Conservation (phyloP, 805 yeast genomes). For the Spathaspora hagerdaliae region DNA sequence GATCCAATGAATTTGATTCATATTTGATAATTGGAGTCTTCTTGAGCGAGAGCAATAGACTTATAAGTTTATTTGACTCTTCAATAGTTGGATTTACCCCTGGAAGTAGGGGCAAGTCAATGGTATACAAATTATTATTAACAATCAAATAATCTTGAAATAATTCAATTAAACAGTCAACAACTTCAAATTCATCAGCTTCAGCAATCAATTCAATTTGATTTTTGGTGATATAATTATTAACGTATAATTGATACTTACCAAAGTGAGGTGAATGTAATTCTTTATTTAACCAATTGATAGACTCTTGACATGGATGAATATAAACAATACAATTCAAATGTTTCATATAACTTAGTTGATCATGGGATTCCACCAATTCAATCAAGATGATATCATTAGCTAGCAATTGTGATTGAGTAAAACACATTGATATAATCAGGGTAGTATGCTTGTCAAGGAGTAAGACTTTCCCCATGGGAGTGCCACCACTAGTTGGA, state of each 20-base stretch:
- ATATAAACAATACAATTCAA: slow-evolving; percentile 76
- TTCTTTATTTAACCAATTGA: slow-evolving; percentile 61
- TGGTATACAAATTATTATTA: slow-evolving; percentile 58
- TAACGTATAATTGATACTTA: slow-evolving; percentile 73
- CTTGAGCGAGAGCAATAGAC: slow-evolving; percentile 67
- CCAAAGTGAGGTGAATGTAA: slow-evolving; percentile 75
- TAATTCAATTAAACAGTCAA: slow-evolving; percentile 71
- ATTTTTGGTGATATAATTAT: slow-evolving; percentile 68
- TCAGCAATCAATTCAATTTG: slow-evolving; percentile 87
- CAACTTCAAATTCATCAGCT: slow-evolving; percentile 80
- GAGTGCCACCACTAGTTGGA: no score
- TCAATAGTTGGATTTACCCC: slow-evolving; percentile 21
- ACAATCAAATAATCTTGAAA: slow-evolving; percentile 80
- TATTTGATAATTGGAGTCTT: slow-evolving; percentile 74
- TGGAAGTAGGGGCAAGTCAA: slow-evolving; percentile 12
- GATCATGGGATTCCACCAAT: slow-evolving; percentile 51
- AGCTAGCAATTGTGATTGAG: slow-evolving; percentile 79
- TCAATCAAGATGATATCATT: slow-evolving; percentile 85
- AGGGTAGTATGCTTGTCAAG: slow-evolving; percentile 79
- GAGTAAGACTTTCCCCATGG: slow-evolving; percentile 62
- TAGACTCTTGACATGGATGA: slow-evolving; percentile 64
- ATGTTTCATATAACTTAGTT: slow-evolving; percentile 58
- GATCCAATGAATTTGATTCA: slow-evolving; percentile 67
- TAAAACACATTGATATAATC: slow-evolving; percentile 80
- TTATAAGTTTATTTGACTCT: slow-evolving; percentile 39